These are phyloP conservation scores for Cyberlindnera mississippiensis DNA, from an alignment of 805 yeast genomes.

Conservation along the genomic window DNA sequence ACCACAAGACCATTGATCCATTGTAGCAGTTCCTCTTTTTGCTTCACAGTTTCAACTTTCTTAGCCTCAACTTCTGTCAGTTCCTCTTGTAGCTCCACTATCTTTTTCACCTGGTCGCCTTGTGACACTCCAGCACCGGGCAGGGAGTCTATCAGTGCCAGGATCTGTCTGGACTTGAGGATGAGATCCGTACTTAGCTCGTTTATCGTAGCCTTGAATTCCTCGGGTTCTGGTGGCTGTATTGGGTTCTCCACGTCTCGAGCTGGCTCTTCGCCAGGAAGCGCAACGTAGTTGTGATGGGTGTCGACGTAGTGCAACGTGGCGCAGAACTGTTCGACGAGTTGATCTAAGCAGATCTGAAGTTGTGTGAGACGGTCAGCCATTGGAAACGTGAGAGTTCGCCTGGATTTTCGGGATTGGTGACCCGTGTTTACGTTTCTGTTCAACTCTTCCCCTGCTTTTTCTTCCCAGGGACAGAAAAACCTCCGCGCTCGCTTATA, in stretches of 20 bases:
- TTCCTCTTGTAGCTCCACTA: slow-evolving; percentile 59
- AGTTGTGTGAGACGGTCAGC: slow-evolving; percentile 87
- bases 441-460: neutral
- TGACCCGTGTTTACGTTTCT: neutral
- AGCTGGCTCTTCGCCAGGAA: slow-evolving; percentile 48
- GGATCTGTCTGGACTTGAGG: slow-evolving; percentile 79
- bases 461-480: too few relatives aligned
- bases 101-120: slow-evolving; percentile 61
- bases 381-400: slow-evolving; percentile 34
- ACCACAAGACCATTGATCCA: slow-evolving; percentile 66
- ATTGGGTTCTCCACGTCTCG: slow-evolving; percentile 59
- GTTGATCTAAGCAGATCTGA: slow-evolving; percentile 78
- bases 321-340: slow-evolving; percentile 76
- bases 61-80: slow-evolving; percentile 56
- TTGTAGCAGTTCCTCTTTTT: slow-evolving; percentile 58
- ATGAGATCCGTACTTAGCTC: slow-evolving; percentile 85
- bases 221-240: slow-evolving; percentile 43
- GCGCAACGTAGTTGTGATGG: slow-evolving; percentile 56
- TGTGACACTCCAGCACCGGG: slow-evolving; percentile 92
- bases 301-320: slow-evolving; percentile 76
- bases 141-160: slow-evolving; percentile 77
- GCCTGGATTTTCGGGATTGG: neutral
- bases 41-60: slow-evolving; percentile 51
- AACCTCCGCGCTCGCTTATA: too few relatives aligned
- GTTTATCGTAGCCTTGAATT: slow-evolving; percentile 44